phyloP scores from a whole-genome alignment of 192 early-diverging fungal species.

The Mortierella antarctica region DNA sequence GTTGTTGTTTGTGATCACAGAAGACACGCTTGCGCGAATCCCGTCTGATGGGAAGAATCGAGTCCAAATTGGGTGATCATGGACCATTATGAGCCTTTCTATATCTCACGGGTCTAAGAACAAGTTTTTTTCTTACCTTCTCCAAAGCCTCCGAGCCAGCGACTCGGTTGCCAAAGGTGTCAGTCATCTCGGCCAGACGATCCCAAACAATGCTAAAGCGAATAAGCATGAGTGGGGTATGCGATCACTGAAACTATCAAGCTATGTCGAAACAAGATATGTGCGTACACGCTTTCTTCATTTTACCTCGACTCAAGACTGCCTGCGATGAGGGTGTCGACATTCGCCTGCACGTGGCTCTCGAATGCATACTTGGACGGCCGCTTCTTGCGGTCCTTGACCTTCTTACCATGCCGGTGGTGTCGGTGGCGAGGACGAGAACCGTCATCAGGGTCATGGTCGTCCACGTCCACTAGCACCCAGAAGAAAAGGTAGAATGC shows the following conservation, averaged over 20 bases:
- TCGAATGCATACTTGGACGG: constrained; percentile 32
- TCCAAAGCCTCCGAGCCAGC: constrained; percentile 60
- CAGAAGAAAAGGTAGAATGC: constrained; percentile 12
- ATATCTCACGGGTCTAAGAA: background rate
- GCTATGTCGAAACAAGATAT: background rate
- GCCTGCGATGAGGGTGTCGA: constrained; percentile 39
- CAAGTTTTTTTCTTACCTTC: constrained; percentile 31
- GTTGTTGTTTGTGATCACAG: background rate
- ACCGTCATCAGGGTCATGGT: background rate
- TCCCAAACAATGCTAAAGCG: constrained; percentile 61
- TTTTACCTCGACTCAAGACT: constrained; percentile 49
- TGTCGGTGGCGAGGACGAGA: background rate
- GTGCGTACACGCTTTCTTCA: background rate
- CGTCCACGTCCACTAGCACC: background rate
- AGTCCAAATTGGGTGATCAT: background rate
- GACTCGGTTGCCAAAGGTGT: constrained; percentile 68
- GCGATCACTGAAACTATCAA: background rate
- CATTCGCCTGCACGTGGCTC: constrained; percentile 31
- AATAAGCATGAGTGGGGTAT: background rate
- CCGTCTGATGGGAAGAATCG: too few relatives aligned
- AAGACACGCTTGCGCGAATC: too few relatives aligned
- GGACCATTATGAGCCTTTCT: background rate
- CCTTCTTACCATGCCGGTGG: background rate
- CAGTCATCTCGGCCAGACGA: constrained; percentile 71
- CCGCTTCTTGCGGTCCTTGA: background rate